These are phyloP conservation scores for Trichopus zeylanicus DNA, from an alignment of 116 monocot species.

Conservation along the genomic window DNA sequence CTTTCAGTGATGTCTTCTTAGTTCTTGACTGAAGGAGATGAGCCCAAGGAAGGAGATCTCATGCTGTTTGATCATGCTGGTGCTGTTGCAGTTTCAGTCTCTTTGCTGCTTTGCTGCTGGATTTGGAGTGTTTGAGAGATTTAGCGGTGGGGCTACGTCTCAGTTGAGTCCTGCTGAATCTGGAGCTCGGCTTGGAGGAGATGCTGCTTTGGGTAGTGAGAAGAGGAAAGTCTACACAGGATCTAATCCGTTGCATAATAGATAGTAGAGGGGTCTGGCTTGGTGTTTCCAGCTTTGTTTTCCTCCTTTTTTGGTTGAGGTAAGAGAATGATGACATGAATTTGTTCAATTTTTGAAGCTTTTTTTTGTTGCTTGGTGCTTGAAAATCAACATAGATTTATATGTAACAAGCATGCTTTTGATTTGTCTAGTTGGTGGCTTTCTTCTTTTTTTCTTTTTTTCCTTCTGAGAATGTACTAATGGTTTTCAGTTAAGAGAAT, in stretches of 20 bases:
- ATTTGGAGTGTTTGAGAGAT: neutral
- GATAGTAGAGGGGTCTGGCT: constrained; percentile 5
- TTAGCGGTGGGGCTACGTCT: neutral
- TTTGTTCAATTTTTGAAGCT: too few species aligned
- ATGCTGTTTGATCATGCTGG: constrained; percentile 9
- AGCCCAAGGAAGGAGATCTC: neutral
- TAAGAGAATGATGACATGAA: too few species aligned
- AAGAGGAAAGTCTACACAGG: constrained; percentile 21
- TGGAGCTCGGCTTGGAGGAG: neutral
- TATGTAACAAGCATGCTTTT: too few species aligned
- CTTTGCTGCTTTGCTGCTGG: neutral
- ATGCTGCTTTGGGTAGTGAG: constrained; percentile 10
- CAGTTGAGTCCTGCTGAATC: neutral
- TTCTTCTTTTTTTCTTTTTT: too few species aligned
- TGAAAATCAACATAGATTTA: too few species aligned
- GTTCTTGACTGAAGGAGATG: constrained; percentile 9
- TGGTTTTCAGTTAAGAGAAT: too few species aligned
- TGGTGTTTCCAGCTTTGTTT: neutral
- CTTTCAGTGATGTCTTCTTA: neutral
- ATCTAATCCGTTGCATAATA: constrained; percentile 20
- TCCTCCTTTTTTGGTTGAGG: neutral
- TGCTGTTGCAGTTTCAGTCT: neutral
- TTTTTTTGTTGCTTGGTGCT: too few species aligned
- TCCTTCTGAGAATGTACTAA: too few species aligned
- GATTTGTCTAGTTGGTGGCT: too few species aligned